Base-by-base conservation (phyloP, 306 rosid genomes). In the Clitoria ternatea region DNA sequence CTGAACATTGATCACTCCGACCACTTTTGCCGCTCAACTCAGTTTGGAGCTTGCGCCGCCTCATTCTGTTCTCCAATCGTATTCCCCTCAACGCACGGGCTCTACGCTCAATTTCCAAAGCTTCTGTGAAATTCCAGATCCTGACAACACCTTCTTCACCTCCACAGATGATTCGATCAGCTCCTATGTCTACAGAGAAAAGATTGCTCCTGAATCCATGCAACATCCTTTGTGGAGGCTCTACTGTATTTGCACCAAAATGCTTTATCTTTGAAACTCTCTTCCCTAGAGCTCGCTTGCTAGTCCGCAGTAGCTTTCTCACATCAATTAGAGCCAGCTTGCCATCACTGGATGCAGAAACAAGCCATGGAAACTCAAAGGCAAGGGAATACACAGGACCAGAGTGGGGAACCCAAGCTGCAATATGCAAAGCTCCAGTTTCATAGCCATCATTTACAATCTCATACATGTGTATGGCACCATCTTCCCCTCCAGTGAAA, bases 361-460 rank as follows among this genome's bases (percentile, higher is more conserved):
- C 96, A 69, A 90, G 87, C 98, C 98, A 94, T 4, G 98, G 98
- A 82, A 94, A 94, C 83, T 94, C 98, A 70, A 94, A 94, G 19
- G 92, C 90, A 49, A 94, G 92, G 27, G 96, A 88, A 73, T 85
- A 64, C 72, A 94, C 97, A 57, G 96, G 80, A 39, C 94, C 96
- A 0, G 88, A 52, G 77, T 94, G 98, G 77, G 98, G 97, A 77
- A 72, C 74, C 98, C 98, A 94, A 1, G 89, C 74, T 12, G 92
- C 83, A 49, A 87, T 84, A 39, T 69, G 82, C 57, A 69, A 62
- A 64, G 73, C 72, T 12, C 11, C 22, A 3, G 85, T 78, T 39
- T 81, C 77, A 30, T n/a, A 13, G 22, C 72, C 56, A 49, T 69
- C 81, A 37, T 30, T 77, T 7, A 72, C 43, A 45, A 93, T 80